Evolutionary conservation across 2,329 filamentous ascomycete genomes (phyloP).

Genomic region (Ilyonectria robusta): DNA sequence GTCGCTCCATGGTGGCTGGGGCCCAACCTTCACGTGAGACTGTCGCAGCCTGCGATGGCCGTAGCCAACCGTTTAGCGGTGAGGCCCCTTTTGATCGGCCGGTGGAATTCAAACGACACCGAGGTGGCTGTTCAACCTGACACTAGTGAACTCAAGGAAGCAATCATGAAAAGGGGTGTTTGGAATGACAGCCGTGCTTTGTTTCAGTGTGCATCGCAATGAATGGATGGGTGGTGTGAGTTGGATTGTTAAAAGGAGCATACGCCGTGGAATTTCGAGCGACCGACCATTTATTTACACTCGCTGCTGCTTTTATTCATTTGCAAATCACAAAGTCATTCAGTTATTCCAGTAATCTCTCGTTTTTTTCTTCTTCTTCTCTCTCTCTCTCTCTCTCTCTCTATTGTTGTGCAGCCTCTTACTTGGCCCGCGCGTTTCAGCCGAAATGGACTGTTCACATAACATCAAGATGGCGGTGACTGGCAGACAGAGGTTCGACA

Average conservation of each 20-base stretch:
- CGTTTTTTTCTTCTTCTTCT: not conserved
- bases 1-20: not conserved
- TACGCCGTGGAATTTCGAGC: not conserved
- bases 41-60: not conserved
- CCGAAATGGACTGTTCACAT: constrained; percentile 30
- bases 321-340: too few relatives aligned
- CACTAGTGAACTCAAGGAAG: constrained; percentile 19
- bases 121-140: constrained; percentile 23
- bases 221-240: too few relatives aligned
- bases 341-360: too few relatives aligned
- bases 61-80: constrained; percentile 3
- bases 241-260: not conserved
- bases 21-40: not conserved
- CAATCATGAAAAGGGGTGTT: constrained; percentile 12
- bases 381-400: not conserved
- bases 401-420: not conserved
- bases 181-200: constrained; percentile 33
- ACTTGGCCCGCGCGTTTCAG: not conserved
- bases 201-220: not conserved
- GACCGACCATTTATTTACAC: not conserved
- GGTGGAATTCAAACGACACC: constrained; percentile 32
- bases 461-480: constrained; percentile 39
- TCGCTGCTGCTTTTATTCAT: not conserved
- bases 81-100: constrained; percentile 34
- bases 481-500: constrained; percentile 6